Conservation (phyloP, 2,329 filamentous ascomycete genomes). For the Penicillium thymicola region DNA sequence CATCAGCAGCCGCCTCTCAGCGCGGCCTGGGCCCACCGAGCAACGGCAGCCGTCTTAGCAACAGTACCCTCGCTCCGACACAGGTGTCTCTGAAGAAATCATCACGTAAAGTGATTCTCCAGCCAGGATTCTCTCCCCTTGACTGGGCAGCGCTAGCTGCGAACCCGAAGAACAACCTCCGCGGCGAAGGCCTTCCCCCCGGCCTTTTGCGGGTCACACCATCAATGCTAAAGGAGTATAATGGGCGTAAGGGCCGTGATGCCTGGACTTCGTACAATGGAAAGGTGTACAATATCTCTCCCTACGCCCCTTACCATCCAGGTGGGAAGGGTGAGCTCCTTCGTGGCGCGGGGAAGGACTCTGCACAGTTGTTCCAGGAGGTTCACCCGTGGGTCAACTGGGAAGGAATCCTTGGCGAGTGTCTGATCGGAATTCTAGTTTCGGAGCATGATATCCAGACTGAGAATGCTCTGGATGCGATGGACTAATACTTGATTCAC, state of each 20-base stretch:
- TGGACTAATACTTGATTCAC: constrained; percentile 50
- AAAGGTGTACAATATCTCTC: constrained; percentile 89
- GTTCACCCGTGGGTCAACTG: constrained; percentile 67
- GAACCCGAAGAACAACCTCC: constrained; percentile 62
- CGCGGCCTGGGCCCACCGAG: constrained; percentile 40
- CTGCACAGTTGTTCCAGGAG: constrained; percentile 59
- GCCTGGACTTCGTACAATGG: constrained; percentile 90
- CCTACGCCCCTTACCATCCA: constrained; percentile 87
- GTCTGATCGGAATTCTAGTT: constrained; percentile 60
- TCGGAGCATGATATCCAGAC: constrained; percentile 47
- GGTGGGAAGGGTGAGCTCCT: constrained; percentile 66
- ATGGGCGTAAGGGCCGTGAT: constrained; percentile 77
- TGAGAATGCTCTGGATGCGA: constrained; percentile 51
- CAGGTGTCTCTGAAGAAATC: constrained; percentile 49
- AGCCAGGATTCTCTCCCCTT: constrained; percentile 89
- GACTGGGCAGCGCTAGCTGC: constrained; percentile 85
- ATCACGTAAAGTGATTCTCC: constrained; percentile 64
- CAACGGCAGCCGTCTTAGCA: constrained; percentile 42
- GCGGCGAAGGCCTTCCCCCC: constrained; percentile 51
- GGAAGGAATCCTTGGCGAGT: constrained; percentile 63
- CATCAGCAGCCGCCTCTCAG: constrained; percentile 45
- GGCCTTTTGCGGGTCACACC: constrained; percentile 73
- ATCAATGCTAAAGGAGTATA: constrained; percentile 71
- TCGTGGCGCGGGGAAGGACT: constrained; percentile 64
- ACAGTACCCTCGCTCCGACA: constrained; percentile 42